Evolutionary conservation across 1,284 basidiomycete genomes (phyloP).

Genomic region (Waitea zeae): DNA sequence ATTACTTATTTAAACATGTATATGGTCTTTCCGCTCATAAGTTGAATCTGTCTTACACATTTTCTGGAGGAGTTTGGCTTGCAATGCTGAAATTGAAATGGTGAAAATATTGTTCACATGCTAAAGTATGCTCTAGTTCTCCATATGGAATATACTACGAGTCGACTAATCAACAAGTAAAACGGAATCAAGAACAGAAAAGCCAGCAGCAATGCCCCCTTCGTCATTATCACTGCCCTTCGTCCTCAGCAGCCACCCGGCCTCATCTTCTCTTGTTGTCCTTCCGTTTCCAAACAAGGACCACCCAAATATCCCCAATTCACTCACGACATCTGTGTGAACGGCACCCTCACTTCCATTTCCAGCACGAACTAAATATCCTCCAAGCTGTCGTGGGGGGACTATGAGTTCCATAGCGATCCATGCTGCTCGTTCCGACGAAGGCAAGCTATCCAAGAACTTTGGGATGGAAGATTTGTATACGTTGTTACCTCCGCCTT

Average conservation of each 20-base stretch:
- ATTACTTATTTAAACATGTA: too few species aligned
- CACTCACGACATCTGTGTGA: constrained; percentile 66
- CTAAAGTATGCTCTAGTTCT: too few species aligned
- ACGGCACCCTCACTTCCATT: constrained; percentile 17
- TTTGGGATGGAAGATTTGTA: constrained; percentile 73
- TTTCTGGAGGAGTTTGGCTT: too few species aligned
- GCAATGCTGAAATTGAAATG: too few species aligned
- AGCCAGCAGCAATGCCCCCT: constrained; percentile 87
- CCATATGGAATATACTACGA: too few species aligned
- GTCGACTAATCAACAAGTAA: constrained; percentile 56
- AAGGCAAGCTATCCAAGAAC: constrained; percentile 49
- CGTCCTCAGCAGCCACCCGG: constrained; percentile 82
- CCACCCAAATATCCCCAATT: constrained; percentile 89
- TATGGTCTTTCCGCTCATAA: too few species aligned
- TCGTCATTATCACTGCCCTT: constrained; percentile 90
- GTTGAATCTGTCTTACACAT: too few species aligned
- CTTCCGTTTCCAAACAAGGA: constrained; percentile 51
- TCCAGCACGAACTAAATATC: constrained; percentile 58
- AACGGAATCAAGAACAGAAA: constrained; percentile 74
- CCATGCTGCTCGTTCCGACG: constrained; percentile 58
- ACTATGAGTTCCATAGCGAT: constrained; percentile 88
- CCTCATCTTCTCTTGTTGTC: constrained; percentile 14
- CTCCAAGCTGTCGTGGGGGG: constrained; percentile 50
- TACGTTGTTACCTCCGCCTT: constrained; percentile 95
- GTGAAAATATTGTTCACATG: too few species aligned